Evolutionary conservation across 345 rosid species (phyloP), one percentile per base, ranked within the genome.

Genomic region (Melastoma malabathricum): DNA sequence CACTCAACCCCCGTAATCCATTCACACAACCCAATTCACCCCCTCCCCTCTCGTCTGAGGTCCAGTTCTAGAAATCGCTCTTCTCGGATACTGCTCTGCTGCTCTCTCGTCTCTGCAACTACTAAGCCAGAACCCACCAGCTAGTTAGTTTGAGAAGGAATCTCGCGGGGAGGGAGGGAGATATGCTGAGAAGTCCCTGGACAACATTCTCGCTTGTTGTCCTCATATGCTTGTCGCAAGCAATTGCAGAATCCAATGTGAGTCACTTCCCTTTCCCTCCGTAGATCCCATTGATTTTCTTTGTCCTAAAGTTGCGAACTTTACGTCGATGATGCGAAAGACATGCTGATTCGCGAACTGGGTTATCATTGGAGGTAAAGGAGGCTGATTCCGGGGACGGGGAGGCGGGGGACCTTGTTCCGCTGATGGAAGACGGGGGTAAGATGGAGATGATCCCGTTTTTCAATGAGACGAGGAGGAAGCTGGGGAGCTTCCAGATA

Each of bases 391-490:
- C 64, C 59, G 52, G 79, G 95, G 84, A 3, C 52, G 75, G 72
- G 60, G 84, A 64, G 72, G 56, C 75, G 15, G 52, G 19, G 48
- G 46, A 52, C n/a, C 31, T 64, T 50, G 17, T 52, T 16, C 57
- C 68, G 43, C 13, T 54, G 63, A 50, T 56, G 55, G 67, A 64
- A 47, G 63, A 55, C 41, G 12, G 41, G 48, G 71, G 53, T 52
- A 71, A 61, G 58, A 66, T 75, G 72, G 83, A 72, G 69, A 76
- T 64, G 80, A 60, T 58, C 10, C 41, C 41, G 63, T 44, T 81
- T 80, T 64, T 90, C 79, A 79, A 81, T 74, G 88, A 79, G 64
- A 83, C 75, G 58, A 86, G 86, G 73, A 82, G 94, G 68, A 90
- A 60, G 68, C 76, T 86, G 19, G 73, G 84, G 14, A 79, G 96